A percentile compares a stretch with the other conserved stretches of the same genome.
Evolutionary conservation across 1,139 yeast species (phyloP).

Genomic region (Pichia sp.): DNA sequence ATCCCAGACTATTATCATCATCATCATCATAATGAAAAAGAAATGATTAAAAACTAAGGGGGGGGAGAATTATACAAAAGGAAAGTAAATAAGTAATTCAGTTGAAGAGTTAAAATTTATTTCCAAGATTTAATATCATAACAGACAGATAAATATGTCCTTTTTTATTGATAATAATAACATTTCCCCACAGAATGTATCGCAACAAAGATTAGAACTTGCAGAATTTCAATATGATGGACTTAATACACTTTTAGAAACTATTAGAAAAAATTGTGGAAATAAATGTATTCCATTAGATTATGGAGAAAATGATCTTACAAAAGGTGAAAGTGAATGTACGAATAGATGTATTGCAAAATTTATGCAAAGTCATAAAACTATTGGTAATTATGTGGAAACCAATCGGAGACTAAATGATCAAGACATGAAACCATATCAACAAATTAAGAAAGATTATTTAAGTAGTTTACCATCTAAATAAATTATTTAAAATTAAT

Average conservation of each 20-base stretch:
- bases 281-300: slow-evolving; percentile 66
- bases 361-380: slow-evolving; percentile 57
- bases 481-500: not conserved
- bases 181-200: slow-evolving; percentile 39
- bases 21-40: too few species aligned
- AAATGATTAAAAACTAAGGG: too few species aligned
- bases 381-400: slow-evolving; percentile 50
- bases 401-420: slow-evolving; percentile 21
- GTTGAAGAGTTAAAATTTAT: too few species aligned
- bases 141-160: slow-evolving; percentile 42
- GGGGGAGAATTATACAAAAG: too few species aligned
- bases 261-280: slow-evolving; percentile 22
- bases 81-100: too few species aligned
- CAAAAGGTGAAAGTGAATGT: slow-evolving; percentile 72
- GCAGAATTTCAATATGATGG: slow-evolving; percentile 78
- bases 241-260: slow-evolving; percentile 48
- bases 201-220: slow-evolving; percentile 58
- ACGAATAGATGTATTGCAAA: slow-evolving; percentile 74
- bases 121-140: too few species aligned
- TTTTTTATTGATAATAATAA: slow-evolving; percentile 45
- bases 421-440: slow-evolving; percentile 21
- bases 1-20: too few species aligned
- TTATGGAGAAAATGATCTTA: slow-evolving; percentile 74
- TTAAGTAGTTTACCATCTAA: slow-evolving; percentile 6
- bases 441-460: slow-evolving; percentile 22